Conservation (phyloP, 768 basidiomycete species). For the Goffeauzyma gilvescens region DNA sequence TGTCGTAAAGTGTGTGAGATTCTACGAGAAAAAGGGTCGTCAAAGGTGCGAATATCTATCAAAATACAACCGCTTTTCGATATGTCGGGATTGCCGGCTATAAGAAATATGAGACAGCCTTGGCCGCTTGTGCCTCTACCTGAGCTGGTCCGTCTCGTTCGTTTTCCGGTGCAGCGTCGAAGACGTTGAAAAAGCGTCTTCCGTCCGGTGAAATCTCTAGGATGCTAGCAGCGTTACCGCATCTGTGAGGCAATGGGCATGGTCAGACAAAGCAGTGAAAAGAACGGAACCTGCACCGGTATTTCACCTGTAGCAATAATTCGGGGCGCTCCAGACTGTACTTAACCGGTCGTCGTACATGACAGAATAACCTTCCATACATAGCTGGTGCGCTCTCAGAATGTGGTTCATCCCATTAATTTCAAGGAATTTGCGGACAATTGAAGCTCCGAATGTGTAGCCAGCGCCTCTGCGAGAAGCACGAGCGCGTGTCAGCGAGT, state of each 20-base stretch:
- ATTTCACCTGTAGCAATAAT: slow-evolving; percentile 66
- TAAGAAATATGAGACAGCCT: slow-evolving; percentile 11
- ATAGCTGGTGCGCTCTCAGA: slow-evolving; percentile 90
- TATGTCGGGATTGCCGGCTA: no score
- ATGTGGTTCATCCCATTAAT: slow-evolving; percentile 95
- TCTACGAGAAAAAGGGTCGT: no score
- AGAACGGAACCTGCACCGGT: neutral
- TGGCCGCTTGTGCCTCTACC: slow-evolving; percentile 16
- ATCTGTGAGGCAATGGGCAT: slow-evolving; percentile 35
- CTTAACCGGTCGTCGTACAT: slow-evolving; percentile 86
- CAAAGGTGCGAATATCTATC: no score
- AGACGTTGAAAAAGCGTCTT: slow-evolving; percentile 75
- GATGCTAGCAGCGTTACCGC: slow-evolving; percentile 91
- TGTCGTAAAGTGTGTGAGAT: no score
- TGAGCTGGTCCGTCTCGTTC: slow-evolving; percentile 35
- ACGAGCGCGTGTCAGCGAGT: neutral
- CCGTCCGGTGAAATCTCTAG: slow-evolving; percentile 83
- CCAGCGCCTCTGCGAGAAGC: slow-evolving; percentile 74
- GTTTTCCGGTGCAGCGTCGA: slow-evolving; percentile 96
- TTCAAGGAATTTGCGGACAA: slow-evolving; percentile 91
- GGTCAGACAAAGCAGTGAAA: neutral
- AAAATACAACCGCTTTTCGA: no score
- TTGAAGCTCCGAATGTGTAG: slow-evolving; percentile 94
- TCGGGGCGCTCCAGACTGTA: slow-evolving; percentile 97
- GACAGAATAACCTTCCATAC: slow-evolving; percentile 99